Conservation (phyloP, 140 eudicot genomes). For the Cichorium intybus region DNA sequence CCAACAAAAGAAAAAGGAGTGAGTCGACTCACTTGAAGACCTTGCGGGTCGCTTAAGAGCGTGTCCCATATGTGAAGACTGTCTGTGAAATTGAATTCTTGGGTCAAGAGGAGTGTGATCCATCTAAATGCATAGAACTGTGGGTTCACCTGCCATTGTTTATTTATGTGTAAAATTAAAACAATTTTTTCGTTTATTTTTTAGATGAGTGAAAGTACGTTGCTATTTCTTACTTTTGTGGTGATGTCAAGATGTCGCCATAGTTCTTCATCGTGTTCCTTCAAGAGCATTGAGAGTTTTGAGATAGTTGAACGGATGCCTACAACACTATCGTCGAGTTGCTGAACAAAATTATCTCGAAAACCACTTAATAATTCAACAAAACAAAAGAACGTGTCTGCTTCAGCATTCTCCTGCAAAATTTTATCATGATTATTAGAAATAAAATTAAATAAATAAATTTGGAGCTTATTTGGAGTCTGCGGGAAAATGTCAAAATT, state of each 20-base stretch:
- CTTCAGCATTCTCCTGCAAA: conserved; percentile 80
- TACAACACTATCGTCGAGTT: conserved; percentile 93
- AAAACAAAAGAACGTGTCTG: conserved; percentile 97
- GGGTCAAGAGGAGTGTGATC: conserved; percentile 65
- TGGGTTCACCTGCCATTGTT: conserved; percentile 47
- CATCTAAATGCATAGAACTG: conserved; percentile 69
- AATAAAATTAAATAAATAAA: too few species aligned
- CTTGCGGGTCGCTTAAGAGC: conserved; percentile 51
- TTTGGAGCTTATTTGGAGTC: neutral
- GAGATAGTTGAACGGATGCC: conserved; percentile 91
- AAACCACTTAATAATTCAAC: conserved; percentile 86
- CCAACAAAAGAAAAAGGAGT: too few species aligned
- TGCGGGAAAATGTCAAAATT: neutral
- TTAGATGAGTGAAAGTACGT: neutral
- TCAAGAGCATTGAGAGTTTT: conserved; percentile 70
- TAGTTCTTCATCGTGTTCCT: conserved; percentile 96
- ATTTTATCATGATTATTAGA: too few species aligned
- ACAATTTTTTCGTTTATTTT: too few species aligned
- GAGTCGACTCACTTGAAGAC: conserved; percentile 54
- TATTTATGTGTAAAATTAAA: neutral
- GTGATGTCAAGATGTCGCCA: conserved; percentile 98
- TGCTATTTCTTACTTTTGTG: conserved; percentile 55
- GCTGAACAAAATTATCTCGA: conserved; percentile 80
- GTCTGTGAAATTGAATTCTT: conserved; percentile 52
- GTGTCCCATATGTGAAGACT: conserved; percentile 61